Conservation (phyloP, 768 basidiomycete species). For the Candolleomyces aberdarensis region DNA sequence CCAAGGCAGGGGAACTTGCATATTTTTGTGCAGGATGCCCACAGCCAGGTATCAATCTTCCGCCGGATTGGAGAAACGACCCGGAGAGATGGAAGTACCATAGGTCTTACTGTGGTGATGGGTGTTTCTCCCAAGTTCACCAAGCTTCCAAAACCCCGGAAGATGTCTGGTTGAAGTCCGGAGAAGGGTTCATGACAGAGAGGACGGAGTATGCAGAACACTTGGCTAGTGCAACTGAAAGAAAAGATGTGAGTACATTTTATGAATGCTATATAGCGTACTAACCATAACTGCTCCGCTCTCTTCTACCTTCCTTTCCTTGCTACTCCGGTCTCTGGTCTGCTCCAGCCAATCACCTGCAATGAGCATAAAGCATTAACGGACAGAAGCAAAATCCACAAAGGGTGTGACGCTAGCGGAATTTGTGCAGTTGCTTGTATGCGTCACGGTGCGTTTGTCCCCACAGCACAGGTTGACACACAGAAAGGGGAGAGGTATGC, state of each 20-base stretch:
- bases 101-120: conserved; percentile 4
- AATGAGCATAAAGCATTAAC: conserved; percentile 3
- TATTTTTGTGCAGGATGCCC: conserved; percentile 19
- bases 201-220: neutral
- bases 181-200: conserved; percentile 13
- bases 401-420: conserved; percentile 11
- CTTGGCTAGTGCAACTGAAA: neutral
- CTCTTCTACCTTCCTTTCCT: neutral
- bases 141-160: neutral
- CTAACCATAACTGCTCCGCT: too few species aligned
- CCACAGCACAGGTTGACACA: conserved; percentile 18
- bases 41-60: conserved; percentile 13
- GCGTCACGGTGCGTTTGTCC: conserved; percentile 18
- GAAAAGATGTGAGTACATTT: neutral
- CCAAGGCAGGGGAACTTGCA: conserved; percentile 7
- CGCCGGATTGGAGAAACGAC: conserved; percentile 12
- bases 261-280: neutral
- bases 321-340: neutral
- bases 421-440: conserved; percentile 16
- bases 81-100: neutral
- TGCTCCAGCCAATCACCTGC: neutral
- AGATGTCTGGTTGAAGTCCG: conserved; percentile 11
- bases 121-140: conserved; percentile 14
- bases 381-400: neutral
- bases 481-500: conserved; percentile 17